phyloP scores from a whole-genome alignment of 106 monocot genomes.

The Chionographis japonica region DNA sequence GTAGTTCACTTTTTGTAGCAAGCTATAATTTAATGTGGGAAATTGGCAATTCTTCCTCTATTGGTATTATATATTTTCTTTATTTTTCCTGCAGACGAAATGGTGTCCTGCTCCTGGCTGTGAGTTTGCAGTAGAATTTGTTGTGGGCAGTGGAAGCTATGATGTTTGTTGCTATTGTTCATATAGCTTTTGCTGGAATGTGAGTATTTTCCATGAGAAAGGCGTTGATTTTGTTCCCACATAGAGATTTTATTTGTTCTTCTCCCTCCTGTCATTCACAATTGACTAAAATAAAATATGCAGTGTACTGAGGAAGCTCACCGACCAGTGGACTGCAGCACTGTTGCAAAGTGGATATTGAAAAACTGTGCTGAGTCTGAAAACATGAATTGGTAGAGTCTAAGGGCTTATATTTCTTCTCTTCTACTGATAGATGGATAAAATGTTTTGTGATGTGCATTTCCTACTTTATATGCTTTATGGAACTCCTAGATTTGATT shows the following conservation, averaged over 20 bases:
- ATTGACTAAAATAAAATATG: conserved; percentile 11
- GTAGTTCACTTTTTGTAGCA: too few relatives aligned
- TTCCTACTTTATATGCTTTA: too few relatives aligned
- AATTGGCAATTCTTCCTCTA: neutral
- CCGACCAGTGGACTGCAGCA: conserved; percentile 78
- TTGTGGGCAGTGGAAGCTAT: conserved; percentile 57
- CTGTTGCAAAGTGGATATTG: conserved; percentile 71
- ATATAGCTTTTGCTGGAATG: conserved; percentile 86
- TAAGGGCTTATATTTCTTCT: too few relatives aligned
- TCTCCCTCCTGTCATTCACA: neutral
- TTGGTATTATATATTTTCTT: conserved; percentile 2
- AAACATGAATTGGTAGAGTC: conserved; percentile 81
- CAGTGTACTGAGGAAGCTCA: conserved; percentile 94
- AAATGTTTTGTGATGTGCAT: too few relatives aligned
- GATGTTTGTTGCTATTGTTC: conserved; percentile 74
- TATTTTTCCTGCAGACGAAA: conserved; percentile 52
- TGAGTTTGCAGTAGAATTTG: conserved; percentile 73
- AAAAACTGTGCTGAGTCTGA: conserved; percentile 91
- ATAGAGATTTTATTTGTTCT: neutral
- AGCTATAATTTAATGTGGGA: too few relatives aligned
- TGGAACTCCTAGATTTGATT: too few relatives aligned
- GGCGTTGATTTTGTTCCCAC: too few relatives aligned
- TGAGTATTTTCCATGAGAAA: conserved; percentile 22
- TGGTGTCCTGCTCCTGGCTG: conserved; percentile 93
- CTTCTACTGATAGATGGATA: conserved; percentile 1